Percentiles rank a stretch among this genome's conserved stretches.
Evolutionary conservation across 1,284 basidiomycete genomes (phyloP).

Genomic region (Melampsora americana): DNA sequence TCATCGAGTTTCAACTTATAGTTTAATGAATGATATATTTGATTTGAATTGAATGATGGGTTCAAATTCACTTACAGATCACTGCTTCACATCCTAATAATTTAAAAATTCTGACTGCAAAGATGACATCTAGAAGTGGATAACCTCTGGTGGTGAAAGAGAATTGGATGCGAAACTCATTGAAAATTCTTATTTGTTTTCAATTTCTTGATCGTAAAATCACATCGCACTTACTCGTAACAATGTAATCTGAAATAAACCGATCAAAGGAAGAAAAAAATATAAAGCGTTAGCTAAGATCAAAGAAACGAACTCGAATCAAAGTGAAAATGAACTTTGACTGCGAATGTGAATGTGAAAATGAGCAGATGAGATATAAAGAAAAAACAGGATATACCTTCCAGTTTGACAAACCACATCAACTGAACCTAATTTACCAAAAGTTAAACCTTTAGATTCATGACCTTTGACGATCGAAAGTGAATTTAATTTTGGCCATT

Average conservation of each 20-base stretch:
- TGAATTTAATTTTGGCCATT: constrained; percentile 48
- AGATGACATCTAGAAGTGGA: constrained; percentile 29
- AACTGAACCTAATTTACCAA: constrained; percentile 64
- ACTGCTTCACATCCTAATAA: constrained; percentile 33
- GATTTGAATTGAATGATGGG: no score
- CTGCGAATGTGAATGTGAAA: background rate
- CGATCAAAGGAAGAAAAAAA: background rate
- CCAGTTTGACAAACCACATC: constrained; percentile 40
- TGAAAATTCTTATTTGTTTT: no score
- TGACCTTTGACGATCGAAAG: constrained; percentile 65
- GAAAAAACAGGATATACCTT: constrained; percentile 4
- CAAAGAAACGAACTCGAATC: no score
- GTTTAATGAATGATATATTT: no score
- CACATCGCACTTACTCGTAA: constrained; percentile 44
- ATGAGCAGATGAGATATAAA: background rate
- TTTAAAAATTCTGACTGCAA: constrained; percentile 30
- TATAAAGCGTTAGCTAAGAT: background rate
- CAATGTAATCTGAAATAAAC: constrained; percentile 14
- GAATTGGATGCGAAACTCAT: no score
- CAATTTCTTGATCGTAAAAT: no score
- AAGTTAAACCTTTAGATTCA: constrained; percentile 66
- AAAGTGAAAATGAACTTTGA: no score
- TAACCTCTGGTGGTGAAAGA: constrained; percentile 31
- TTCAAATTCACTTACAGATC: constrained; percentile 36
- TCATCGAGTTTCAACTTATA: no score